Conservation (phyloP, 192 early-diverging fungal genomes). For the Coemansia sp. region DNA sequence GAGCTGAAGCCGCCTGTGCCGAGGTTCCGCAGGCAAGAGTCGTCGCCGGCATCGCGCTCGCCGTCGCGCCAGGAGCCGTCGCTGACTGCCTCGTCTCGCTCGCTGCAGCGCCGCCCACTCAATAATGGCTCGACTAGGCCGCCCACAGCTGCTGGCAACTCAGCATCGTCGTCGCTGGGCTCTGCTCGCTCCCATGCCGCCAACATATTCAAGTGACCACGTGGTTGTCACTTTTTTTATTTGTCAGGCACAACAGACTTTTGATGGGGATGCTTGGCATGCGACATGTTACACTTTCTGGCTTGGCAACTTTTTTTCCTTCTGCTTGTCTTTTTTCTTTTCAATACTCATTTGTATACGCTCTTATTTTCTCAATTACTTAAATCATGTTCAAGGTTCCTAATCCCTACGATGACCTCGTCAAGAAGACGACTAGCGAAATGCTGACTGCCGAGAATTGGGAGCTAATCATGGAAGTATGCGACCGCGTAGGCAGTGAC, state of each 20-base stretch:
- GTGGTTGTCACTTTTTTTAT: background rate
- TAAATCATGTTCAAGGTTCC: constrained; percentile 48
- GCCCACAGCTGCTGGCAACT: background rate
- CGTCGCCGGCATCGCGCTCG: constrained; percentile 1
- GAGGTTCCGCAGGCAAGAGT: constrained; percentile 20
- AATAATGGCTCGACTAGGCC: background rate
- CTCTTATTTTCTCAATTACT: background rate
- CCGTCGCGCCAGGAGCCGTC: background rate
- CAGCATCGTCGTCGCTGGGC: background rate
- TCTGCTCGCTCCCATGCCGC: background rate
- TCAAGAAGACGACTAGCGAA: constrained; percentile 85
- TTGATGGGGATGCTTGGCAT: background rate
- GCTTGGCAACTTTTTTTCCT: constrained; percentile 6
- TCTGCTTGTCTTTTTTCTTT: constrained; percentile 5
- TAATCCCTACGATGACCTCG: constrained; percentile 52
- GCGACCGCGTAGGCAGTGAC: constrained; percentile 61
- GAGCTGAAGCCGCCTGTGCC: constrained; percentile 54
- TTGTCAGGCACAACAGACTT: background rate
- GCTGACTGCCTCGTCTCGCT: background rate
- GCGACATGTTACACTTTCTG: background rate
- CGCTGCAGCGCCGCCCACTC: background rate
- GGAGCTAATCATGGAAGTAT: constrained; percentile 74
- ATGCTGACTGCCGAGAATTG: constrained; percentile 93
- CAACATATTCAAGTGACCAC: constrained; percentile 36
- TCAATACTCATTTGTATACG: background rate